A percentile compares a stretch with the other conserved stretches of the same genome.
Conservation (phyloP, 2,329 filamentous ascomycete species). For the Sporothrix pseudoabietina region DNA sequence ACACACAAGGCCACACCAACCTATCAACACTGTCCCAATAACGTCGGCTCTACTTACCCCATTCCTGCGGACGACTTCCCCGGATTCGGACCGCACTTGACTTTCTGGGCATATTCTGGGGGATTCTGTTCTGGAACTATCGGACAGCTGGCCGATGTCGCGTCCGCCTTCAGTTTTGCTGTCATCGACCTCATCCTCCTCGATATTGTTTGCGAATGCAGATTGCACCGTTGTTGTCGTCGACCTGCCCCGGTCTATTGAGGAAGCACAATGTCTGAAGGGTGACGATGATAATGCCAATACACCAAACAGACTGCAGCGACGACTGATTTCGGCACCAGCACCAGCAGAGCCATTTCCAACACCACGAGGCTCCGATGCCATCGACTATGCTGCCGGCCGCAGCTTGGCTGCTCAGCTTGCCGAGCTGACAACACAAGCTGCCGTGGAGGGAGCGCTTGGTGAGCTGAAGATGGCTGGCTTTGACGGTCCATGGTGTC, state of each 20-base stretch:
- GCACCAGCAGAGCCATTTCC: conserved; percentile 51
- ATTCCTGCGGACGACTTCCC: background rate
- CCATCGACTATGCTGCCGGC: conserved; percentile 30
- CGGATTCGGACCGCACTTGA: conserved; percentile 16
- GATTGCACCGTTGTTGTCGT: conserved; percentile 58
- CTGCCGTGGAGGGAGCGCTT: conserved; percentile 50
- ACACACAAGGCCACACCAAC: background rate
- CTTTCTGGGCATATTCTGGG: background rate
- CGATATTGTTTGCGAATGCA: conserved; percentile 58
- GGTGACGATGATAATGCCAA: background rate
- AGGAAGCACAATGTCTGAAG: conserved; percentile 59
- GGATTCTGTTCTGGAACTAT: background rate
- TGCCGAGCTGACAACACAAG: conserved; percentile 57
- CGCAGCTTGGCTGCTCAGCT: conserved; percentile 52
- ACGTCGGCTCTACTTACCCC: conserved; percentile 8
- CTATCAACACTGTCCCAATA: background rate
- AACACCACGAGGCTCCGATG: conserved; percentile 44
- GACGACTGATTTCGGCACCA: conserved; percentile 51
- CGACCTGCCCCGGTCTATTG: conserved; percentile 71
- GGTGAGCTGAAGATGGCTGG: conserved; percentile 42
- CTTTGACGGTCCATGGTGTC: conserved; percentile 49
- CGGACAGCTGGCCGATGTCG: conserved; percentile 16
- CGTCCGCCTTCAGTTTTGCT: background rate
- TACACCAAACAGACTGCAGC: background rate
- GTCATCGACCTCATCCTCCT: conserved; percentile 34